Evolutionary conservation across 805 yeast genomes (phyloP).

Genomic region (Saccharomycopsis malanga): DNA sequence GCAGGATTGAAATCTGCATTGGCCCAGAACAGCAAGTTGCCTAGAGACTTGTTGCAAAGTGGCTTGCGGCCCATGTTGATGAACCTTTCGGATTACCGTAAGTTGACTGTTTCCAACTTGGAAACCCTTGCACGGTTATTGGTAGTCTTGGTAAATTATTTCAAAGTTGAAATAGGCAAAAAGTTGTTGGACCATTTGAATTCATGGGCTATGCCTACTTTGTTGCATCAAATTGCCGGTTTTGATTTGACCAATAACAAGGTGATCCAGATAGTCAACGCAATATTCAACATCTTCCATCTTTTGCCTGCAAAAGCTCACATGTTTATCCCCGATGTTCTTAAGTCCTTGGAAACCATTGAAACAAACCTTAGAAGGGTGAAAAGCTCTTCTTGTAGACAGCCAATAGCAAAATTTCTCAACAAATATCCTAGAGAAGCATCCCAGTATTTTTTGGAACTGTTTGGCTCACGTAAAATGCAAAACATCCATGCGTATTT

Average conservation of each 20-base stretch:
- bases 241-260: slow-evolving; percentile 75
- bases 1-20: slow-evolving; percentile 77
- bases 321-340: slow-evolving; percentile 82
- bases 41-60: slow-evolving; percentile 90
- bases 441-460: slow-evolving; percentile 57
- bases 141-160: slow-evolving; percentile 82
- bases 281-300: slow-evolving; percentile 87
- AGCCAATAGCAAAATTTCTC: slow-evolving; percentile 82
- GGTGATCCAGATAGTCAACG: slow-evolving; percentile 80
- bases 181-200: slow-evolving; percentile 86
- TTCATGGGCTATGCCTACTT: slow-evolving; percentile 90
- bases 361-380: slow-evolving; percentile 82
- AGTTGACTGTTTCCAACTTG: slow-evolving; percentile 79
- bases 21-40: slow-evolving; percentile 79
- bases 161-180: slow-evolving; percentile 94
- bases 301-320: slow-evolving; percentile 87
- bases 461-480: slow-evolving; percentile 61
- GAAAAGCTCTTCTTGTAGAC: slow-evolving; percentile 81
- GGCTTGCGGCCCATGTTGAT: slow-evolving; percentile 93
- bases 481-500: slow-evolving; percentile 42
- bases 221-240: slow-evolving; percentile 67
- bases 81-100: slow-evolving; percentile 90
- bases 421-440: slow-evolving; percentile 77
- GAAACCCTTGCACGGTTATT: slow-evolving; percentile 85
- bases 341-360: slow-evolving; percentile 65